A percentile compares a stretch with the other conserved stretches of the same genome.
Evolutionary conservation across 164 flowering plant genomes (phyloP).

Genomic region (Echeveria elegans): DNA sequence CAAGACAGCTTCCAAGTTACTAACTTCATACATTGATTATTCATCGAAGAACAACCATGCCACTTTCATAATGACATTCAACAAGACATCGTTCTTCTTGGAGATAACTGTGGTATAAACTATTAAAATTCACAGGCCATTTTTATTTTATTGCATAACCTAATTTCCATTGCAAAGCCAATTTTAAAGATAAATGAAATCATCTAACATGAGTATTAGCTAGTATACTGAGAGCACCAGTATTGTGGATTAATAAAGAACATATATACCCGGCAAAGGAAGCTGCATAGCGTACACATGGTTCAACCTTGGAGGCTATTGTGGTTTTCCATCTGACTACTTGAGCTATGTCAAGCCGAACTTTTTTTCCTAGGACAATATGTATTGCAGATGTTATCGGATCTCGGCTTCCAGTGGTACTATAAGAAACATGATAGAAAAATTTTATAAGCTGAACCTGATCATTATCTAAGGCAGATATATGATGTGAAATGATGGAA

Average conservation of each 20-base stretch:
- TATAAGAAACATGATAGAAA: constrained; percentile 24
- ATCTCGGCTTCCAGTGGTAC: constrained; percentile 91
- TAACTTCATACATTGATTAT: background rate
- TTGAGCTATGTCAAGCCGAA: constrained; percentile 82
- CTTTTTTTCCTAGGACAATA: constrained; percentile 76
- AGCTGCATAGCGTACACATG: constrained; percentile 81
- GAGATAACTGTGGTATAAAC: background rate
- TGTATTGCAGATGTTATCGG: constrained; percentile 92
- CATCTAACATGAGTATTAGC: background rate
- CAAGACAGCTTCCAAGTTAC: background rate
- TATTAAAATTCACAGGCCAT: too few relatives aligned
- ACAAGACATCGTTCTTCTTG: background rate
- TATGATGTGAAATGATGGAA: background rate
- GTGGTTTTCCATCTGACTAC: constrained; percentile 81
- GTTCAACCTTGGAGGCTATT: constrained; percentile 47
- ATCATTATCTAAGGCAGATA: background rate
- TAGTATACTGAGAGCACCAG: background rate
- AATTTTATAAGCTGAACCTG: background rate
- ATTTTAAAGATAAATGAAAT: background rate
- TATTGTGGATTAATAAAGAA: constrained; percentile 2
- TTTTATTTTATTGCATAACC: too few relatives aligned
- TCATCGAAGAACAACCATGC: background rate
- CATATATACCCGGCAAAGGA: constrained; percentile 93
- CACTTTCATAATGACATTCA: background rate
- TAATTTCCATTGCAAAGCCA: too few relatives aligned